Evolutionary conservation across 2,329 filamentous ascomycete species (phyloP).

Genomic region (Fusarium neocosmosporiellum): DNA sequence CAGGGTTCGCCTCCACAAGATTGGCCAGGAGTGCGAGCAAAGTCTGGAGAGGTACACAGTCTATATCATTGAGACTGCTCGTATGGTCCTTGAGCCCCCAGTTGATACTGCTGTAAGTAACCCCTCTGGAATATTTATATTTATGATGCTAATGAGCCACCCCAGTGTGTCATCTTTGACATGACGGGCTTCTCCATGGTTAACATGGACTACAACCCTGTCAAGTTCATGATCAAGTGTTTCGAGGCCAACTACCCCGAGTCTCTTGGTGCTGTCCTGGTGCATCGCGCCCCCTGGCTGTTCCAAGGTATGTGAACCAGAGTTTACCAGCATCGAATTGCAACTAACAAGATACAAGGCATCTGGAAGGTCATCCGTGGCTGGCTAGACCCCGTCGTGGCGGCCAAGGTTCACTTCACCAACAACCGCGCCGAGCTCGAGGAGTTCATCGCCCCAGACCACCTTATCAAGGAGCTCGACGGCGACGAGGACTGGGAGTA

Average conservation of each 20-base stretch:
- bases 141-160: slow-evolving; percentile 33
- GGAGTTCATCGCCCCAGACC: slow-evolving; percentile 75
- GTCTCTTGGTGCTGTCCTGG: slow-evolving; percentile 86
- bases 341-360: slow-evolving; percentile 58
- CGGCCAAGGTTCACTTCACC: slow-evolving; percentile 92
- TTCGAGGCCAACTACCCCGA: slow-evolving; percentile 99
- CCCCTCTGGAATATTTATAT: neutral
- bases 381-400: slow-evolving; percentile 97
- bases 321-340: neutral
- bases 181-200: slow-evolving; percentile 94
- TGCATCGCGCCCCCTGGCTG: slow-evolving; percentile 97
- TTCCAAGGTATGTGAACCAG: slow-evolving; percentile 79
- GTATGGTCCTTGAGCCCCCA: slow-evolving; percentile 81
- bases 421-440: slow-evolving; percentile 83
- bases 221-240: slow-evolving; percentile 99
- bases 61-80: slow-evolving; percentile 93
- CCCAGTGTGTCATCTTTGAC: slow-evolving; percentile 90
- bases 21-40: slow-evolving; percentile 84
- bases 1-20: slow-evolving; percentile 82
- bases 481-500: slow-evolving; percentile 90
- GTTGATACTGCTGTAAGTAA: slow-evolving; percentile 89
- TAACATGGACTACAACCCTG: slow-evolving; percentile 98
- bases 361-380: slow-evolving; percentile 96
- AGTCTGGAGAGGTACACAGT: slow-evolving; percentile 91
- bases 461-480: slow-evolving; percentile 85